Conservation (phyloP, 371 early-diverging fungal species). For the Mortierella sp. region DNA sequence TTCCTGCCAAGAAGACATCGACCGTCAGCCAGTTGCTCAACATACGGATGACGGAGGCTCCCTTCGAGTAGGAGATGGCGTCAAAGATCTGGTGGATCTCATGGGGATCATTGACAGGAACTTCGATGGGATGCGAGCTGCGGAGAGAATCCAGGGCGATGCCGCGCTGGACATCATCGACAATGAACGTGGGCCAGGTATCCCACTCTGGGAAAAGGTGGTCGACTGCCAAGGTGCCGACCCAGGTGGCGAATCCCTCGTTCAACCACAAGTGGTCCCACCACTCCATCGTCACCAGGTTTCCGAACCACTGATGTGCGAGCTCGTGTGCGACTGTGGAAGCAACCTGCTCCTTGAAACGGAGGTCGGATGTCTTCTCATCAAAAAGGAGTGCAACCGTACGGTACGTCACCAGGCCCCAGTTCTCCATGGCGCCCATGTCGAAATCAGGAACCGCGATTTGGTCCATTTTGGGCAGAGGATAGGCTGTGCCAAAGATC, state of each 20-base stretch:
- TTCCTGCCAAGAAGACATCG: conserved; percentile 81
- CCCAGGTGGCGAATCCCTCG: conserved; percentile 98
- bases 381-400: conserved; percentile 81
- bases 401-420: conserved; percentile 95
- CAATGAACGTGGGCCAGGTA: conserved; percentile 78
- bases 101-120: conserved; percentile 80
- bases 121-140: conserved; percentile 92
- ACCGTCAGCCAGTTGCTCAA: conserved; percentile 82
- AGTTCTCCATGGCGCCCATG: conserved; percentile 95
- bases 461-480: conserved; percentile 90
- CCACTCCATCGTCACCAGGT: conserved; percentile 88
- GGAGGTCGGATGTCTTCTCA: conserved; percentile 69
- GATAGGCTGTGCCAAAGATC: conserved; percentile 86
- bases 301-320: conserved; percentile 98
- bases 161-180: conserved; percentile 76
- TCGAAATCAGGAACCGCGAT: conserved; percentile 94
- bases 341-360: conserved; percentile 81
- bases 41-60: conserved; percentile 96
- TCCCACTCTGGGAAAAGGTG: conserved; percentile 85
- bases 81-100: conserved; percentile 90
- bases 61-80: conserved; percentile 91
- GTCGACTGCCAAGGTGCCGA: conserved; percentile 87
- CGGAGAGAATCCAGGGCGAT: conserved; percentile 82
- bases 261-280: conserved; percentile 97
- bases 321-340: conserved; percentile 94